Percentiles rank a stretch among this genome's conserved stretches.
phyloP scores from a whole-genome alignment of 192 early-diverging fungal species.

The Coemansia reversa region DNA sequence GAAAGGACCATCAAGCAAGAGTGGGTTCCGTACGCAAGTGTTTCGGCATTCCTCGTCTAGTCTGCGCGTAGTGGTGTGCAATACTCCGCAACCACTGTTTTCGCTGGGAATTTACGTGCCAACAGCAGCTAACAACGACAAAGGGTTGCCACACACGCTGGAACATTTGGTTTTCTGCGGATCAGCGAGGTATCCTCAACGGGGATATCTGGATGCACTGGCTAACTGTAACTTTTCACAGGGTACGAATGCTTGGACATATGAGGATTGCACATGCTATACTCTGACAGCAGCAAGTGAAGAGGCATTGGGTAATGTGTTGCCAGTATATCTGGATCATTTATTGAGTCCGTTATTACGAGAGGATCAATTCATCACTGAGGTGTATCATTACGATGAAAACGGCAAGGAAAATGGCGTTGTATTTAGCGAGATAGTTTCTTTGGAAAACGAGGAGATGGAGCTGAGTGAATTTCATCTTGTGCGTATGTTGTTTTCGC shows the following conservation, averaged over 20 bases:
- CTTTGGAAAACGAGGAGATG: constrained; percentile 67
- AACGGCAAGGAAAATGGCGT: constrained; percentile 75
- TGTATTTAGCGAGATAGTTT: constrained; percentile 75
- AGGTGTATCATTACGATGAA: constrained; percentile 77
- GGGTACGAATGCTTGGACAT: constrained; percentile 73
- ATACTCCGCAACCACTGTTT: constrained; percentile 65
- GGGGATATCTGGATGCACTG: constrained; percentile 74
- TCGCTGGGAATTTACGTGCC: constrained; percentile 74
- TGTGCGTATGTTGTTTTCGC: constrained; percentile 46
- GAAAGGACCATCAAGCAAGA: constrained; percentile 8
- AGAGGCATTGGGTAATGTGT: constrained; percentile 67
- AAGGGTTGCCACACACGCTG: constrained; percentile 81
- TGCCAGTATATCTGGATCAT: constrained; percentile 82
- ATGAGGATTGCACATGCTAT: constrained; percentile 66
- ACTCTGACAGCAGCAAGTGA: constrained; percentile 63
- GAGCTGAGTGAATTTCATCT: constrained; percentile 53
- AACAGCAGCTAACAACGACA: constrained; percentile 62
- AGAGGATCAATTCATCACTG: constrained; percentile 72
- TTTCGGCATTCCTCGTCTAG: constrained; percentile 52
- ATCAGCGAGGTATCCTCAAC: constrained; percentile 62
- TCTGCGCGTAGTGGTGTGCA: constrained; percentile 64
- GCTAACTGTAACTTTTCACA: constrained; percentile 71
- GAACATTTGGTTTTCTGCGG: constrained; percentile 85
- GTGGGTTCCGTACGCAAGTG: constrained; percentile 41
- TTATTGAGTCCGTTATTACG: constrained; percentile 71